phyloP scores from a whole-genome alignment of 148 eudicot genomes.

The Nyssa sinensis region DNA sequence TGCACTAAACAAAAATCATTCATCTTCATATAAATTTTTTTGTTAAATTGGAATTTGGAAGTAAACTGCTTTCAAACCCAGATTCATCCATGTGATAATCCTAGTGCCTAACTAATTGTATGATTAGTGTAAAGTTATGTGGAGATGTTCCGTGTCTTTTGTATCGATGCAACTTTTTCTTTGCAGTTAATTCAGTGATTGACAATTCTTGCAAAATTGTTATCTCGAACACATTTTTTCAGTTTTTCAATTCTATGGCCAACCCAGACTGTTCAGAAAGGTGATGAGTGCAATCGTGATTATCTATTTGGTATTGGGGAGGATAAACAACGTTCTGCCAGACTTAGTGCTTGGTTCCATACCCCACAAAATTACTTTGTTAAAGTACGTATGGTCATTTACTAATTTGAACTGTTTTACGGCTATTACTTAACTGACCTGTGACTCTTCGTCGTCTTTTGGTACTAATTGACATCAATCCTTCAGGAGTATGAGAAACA shows the following conservation, averaged over 20 bases:
- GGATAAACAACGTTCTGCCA: constrained; percentile 88
- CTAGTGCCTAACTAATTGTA: neutral
- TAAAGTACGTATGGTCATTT: constrained; percentile 37
- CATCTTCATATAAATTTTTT: neutral
- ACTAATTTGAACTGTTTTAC: neutral
- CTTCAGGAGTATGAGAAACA: constrained; percentile 69
- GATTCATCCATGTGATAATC: neutral
- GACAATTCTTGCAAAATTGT: constrained; percentile 5
- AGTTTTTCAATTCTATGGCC: constrained; percentile 96
- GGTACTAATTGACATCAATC: constrained; percentile 3
- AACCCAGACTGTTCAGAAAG: constrained; percentile 50
- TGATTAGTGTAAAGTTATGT: constrained; percentile 1
- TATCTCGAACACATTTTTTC: constrained; percentile 33
- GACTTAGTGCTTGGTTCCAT: constrained; percentile 97
- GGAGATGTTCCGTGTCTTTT: neutral
- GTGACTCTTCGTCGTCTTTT: neutral
- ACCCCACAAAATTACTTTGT: constrained; percentile 86
- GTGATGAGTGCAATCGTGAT: constrained; percentile 96
- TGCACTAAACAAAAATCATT: neutral
- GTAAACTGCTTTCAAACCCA: neutral
- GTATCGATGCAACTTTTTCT: neutral
- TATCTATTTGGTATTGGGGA: constrained; percentile 85
- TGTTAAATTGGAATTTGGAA: neutral
- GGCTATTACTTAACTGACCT: neutral
- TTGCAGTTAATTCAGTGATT: neutral